Evolutionary conservation across 1,284 basidiomycete species (phyloP).

Genomic region (Trametes pubescens): DNA sequence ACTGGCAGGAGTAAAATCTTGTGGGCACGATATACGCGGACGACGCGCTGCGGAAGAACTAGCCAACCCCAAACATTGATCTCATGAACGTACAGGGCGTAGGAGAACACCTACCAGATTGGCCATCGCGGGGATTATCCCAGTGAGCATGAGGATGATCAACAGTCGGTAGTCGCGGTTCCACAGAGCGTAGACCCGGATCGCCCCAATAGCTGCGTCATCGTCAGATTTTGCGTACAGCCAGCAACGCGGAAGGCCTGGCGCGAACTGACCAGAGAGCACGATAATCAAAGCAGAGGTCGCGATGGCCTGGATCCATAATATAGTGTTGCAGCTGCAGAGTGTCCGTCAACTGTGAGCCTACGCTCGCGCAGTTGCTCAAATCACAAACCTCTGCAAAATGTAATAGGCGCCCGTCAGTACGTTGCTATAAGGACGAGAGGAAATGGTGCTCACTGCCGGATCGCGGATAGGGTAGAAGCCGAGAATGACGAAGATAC

Average conservation of each 20-base stretch:
- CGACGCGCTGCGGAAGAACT: conserved; percentile 29
- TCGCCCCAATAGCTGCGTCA: conserved; percentile 21
- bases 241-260: too few species aligned
- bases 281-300: conserved; percentile 19
- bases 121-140: conserved; percentile 26
- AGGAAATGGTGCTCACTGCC: conserved; percentile 11
- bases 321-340: conserved; percentile 15
- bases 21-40: conserved; percentile 22
- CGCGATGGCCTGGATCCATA: conserved; percentile 26
- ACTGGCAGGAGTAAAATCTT: conserved; percentile 26
- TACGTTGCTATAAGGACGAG: background rate
- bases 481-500: conserved; percentile 18
- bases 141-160: conserved; percentile 22
- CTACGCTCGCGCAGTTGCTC: background rate
- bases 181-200: conserved; percentile 34
- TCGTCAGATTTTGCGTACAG: background rate
- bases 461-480: conserved; percentile 20
- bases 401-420: background rate
- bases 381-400: conserved; percentile 4
- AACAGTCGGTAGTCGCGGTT: conserved; percentile 23
- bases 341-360: background rate
- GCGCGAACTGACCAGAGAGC: conserved; percentile 24
- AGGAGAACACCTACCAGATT: conserved; percentile 22
- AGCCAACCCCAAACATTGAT: background rate
- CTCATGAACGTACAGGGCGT: background rate